Base-by-base conservation (phyloP, 352 stramenopile species). In the Phytophthora podocarpi region DNA sequence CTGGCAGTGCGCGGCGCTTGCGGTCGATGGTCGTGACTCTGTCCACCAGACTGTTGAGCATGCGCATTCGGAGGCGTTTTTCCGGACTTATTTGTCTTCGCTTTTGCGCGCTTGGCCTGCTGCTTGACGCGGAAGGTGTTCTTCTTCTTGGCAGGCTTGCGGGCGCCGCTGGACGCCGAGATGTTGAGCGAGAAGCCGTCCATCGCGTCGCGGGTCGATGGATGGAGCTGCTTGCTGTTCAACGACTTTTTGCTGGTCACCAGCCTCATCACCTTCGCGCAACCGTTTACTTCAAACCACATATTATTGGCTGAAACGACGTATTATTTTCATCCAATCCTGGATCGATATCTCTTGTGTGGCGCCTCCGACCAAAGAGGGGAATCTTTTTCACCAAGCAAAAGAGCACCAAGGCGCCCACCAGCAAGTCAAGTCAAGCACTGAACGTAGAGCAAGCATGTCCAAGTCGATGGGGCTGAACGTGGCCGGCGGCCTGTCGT, bases 391-490 rank as follows among this genome's bases (percentile, higher is more conserved):
- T 49, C 35, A 64, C 49, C 64, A 72, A 69, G 59, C 46, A 66
- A 70, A 65, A 45, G n/a, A n/a, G n/a, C n/a, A 27, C 13, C 41
- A 28, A 55, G 12, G 35, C 35, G 35, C 21, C 51, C 36, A 58
- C 24, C 27, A 56, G 48, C 50, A 45, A 28, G n/a, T n/a, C 57
- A 65, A 52, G 43, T 31, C n/a, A n/a, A n/a, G n/a, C n/a, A n/a
- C n/a, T n/a, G n/a, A n/a, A n/a, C n/a, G 4, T 12, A 27, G 21
- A 55, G 59, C 35, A 82, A 59, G 32, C 39, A 96, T 96, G 87
- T 79, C 87, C 72, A 96, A 96, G 76, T 96, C 95, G 54, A 99
- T 99, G 96, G 82, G 90, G 39, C 88, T 98, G 65, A 98, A 99
- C 80, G 78, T 96, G 57, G 97, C 96, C 70, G 92, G 92, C 46